Evolutionary conservation across 148 eudicot genomes (phyloP), one percentile per base, ranked within the genome.

Genomic region (Persicaria maculosa): DNA sequence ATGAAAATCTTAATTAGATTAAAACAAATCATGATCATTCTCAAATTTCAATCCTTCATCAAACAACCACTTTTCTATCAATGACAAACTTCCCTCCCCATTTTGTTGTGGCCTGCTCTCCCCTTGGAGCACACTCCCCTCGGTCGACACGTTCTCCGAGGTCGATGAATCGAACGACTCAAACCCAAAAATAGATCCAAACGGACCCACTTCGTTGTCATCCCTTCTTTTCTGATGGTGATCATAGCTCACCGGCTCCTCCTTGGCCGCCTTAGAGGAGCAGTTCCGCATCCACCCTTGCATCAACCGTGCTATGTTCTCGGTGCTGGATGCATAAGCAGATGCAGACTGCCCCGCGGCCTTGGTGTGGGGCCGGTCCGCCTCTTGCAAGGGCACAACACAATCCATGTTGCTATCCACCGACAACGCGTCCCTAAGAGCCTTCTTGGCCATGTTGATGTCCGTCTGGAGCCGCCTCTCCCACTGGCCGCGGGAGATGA

Each of bases 21-120:
- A 62, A 31, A 31, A 62, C 40, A 62, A 25, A 62, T 62, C 68
- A 62, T 62, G 16, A 62, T 62, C 68, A 62, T 62, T 62, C 16
- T 62, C 68, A 62, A 62, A 62, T 44, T 62, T 62, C 68, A 62
- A 25, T 47, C 73, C 73, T 45, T 82, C 82, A 25, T 79, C 85
- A 62, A 82, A 82, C 82, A 82, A 53, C 85, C 85, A 82, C 54
- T 82, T 76, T 74, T 82, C 85, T 25, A 82, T 58, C 50, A 79
- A 44, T 5, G 82, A 79, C 70, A 79, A 53, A 10, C 14, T 20
- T 17, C 73, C 50, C 10, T 62, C 68, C 16, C 16, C 68, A 31
- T 25, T 62, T 6, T 16, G 5, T 16, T 77, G 31, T 50, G 74
- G n/a, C 74, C 77, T 79, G 44, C 69, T 76, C 17, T 82, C 77